These are phyloP conservation scores for Arachnopeziza araneosa DNA, from an alignment of 2,329 filamentous ascomycete genomes.

Conservation along the genomic window DNA sequence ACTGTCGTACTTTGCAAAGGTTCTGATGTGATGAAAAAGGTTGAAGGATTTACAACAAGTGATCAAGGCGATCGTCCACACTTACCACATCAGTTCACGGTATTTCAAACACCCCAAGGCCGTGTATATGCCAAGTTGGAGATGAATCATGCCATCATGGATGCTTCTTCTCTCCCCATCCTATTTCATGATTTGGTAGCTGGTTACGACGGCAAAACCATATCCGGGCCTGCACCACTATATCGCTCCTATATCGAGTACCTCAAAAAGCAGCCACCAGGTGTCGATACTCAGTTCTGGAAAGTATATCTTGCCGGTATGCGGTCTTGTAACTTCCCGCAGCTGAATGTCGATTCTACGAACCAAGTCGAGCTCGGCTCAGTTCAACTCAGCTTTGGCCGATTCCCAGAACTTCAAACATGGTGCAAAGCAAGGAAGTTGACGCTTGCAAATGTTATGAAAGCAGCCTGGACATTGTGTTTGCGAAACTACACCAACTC, in stretches of 20 bases:
- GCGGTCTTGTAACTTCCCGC: constrained; percentile 30
- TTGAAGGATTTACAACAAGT: not conserved
- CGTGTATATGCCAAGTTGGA: constrained; percentile 33
- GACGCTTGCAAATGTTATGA: constrained; percentile 33
- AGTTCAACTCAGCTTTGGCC: not conserved
- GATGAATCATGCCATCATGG: constrained; percentile 34
- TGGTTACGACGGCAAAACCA: constrained; percentile 29
- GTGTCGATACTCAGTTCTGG: constrained; percentile 23
- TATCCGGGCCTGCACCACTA: constrained; percentile 9
- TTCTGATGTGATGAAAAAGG: not conserved
- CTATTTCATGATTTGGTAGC: constrained; percentile 39
- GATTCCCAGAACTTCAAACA: not conserved
- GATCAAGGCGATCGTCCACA: not conserved
- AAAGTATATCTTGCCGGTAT: constrained; percentile 24
- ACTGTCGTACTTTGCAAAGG: not conserved
- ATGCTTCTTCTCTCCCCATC: constrained; percentile 42
- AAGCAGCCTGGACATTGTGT: constrained; percentile 36
- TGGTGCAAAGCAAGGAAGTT: constrained; percentile 14
- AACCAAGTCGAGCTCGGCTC: not conserved
- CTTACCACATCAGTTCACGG: not conserved
- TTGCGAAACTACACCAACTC: constrained; percentile 32
- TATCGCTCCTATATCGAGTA: constrained; percentile 30
- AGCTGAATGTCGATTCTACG: not conserved
- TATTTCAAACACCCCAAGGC: constrained; percentile 10
- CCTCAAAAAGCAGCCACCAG: constrained; percentile 22